These are phyloP conservation scores for Polygonum maritimum DNA, from an alignment of 148 eudicot genomes.

Conservation along the genomic window DNA sequence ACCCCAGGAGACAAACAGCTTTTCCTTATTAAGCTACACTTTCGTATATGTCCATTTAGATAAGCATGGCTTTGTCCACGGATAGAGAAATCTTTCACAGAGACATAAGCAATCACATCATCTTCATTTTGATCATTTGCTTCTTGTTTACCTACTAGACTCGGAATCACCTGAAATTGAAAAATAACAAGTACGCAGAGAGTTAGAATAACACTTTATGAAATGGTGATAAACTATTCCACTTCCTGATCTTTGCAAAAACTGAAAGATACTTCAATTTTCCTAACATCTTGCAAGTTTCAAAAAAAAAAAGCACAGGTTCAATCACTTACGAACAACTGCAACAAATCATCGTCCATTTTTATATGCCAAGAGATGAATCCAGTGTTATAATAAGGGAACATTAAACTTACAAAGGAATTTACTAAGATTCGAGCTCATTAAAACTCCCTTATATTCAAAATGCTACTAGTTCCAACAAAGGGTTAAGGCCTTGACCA, in stretches of 20 bases:
- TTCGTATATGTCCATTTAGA: conserved; percentile 38
- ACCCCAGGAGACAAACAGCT: conserved; percentile 38
- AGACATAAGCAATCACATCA: conserved; percentile 61
- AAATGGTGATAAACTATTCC: background rate
- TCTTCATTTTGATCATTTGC: conserved; percentile 27
- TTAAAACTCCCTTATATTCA: background rate
- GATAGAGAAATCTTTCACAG: conserved; percentile 29
- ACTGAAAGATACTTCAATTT: background rate
- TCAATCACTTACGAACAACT: background rate
- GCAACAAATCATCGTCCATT: background rate
- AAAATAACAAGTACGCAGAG: background rate
- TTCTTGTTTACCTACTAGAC: conserved; percentile 23
- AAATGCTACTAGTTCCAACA: background rate
- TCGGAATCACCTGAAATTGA: conserved; percentile 60
- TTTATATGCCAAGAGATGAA: background rate
- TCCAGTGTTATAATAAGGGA: background rate
- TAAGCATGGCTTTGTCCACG: conserved; percentile 19
- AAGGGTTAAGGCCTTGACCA: background rate
- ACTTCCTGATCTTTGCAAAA: background rate
- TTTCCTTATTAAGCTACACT: conserved; percentile 51
- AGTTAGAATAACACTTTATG: background rate
- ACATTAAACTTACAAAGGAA: background rate
- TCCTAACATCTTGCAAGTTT: background rate
- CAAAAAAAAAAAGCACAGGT: background rate
- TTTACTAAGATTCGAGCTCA: background rate